Evolutionary conservation across 1,139 yeast species (phyloP), one percentile per base, ranked within the genome.

Genomic region (Pichia sp.): DNA sequence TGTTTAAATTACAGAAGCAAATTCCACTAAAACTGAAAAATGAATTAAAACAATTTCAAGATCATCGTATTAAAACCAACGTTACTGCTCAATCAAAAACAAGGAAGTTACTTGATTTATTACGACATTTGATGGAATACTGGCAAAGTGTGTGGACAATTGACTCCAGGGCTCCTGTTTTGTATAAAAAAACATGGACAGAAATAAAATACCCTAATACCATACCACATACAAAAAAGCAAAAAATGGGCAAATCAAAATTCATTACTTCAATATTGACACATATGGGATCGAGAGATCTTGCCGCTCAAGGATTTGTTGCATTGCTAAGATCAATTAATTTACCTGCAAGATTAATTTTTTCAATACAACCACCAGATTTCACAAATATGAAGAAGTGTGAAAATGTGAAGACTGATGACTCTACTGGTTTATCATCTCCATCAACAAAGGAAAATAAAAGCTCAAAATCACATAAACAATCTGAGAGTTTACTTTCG

Each of bases 341-440:
- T 1, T 67, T 92, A 28, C 75, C 80, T 40, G 81, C 94, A 0
- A 68, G 99, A 37, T 65, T 92, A 27, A 80, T 89, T 0, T 80
- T 81, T 55, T 89, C 96, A 0, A 56, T 90, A 25, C 99, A 94
- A 58, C 92, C 96, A 0, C 90, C 96, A 0, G 97, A 92, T 60
- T 83, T 80, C 55, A 80, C 92, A 0, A 67, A 77, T 50, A 56
- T 67, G 51, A 52, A 60, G 23, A 48, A 43, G 41, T 42, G 52
- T 27, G 45, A 45, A 23, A 37, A 44, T 20, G 9, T 5, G 55
- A 51, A 11, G 40, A 39, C 20, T 9, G 29, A 29, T 11, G 42
- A 40, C 7, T 32, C 3, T 29, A 16, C 40, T 10, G 12, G 27
- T 10, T 16, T 16, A 16, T 16, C 16, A 16, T 16, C 16, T 16